A percentile compares a stretch with the other conserved stretches of the same genome.
Conservation (phyloP, 2,329 filamentous ascomycete species). For the Penicillium verrucosum region DNA sequence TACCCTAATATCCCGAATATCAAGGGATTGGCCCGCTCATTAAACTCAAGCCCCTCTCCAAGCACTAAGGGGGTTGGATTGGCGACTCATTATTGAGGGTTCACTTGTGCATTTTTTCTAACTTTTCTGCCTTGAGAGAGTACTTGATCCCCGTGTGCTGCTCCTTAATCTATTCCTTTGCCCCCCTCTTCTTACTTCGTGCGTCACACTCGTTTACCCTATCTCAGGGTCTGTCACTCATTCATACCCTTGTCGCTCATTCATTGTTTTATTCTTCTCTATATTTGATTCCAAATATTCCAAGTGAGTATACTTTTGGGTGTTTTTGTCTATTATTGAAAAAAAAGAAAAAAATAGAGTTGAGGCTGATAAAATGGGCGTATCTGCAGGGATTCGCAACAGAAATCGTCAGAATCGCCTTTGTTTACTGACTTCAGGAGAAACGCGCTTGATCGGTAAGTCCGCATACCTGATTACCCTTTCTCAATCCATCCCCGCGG, state of each 20-base stretch:
- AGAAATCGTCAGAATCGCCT: background rate
- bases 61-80: conserved; percentile 9
- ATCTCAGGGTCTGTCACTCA: conserved; percentile 14
- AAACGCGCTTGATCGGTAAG: conserved; percentile 20
- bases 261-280: background rate
- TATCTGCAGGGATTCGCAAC: background rate
- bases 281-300: background rate
- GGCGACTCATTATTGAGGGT: conserved; percentile 2
- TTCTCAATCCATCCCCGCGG: conserved; percentile 6
- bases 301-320: background rate
- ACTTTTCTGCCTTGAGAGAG: conserved; percentile 4
- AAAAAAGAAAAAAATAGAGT: background rate
- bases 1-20: conserved; percentile 11
- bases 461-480: conserved; percentile 11
- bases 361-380: conserved; percentile 5
- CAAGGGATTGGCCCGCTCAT: conserved; percentile 22
- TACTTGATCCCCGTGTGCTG: conserved; percentile 17
- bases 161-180: conserved; percentile 5
- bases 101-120: background rate
- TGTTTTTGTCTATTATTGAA: background rate
- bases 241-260: conserved; percentile 7
- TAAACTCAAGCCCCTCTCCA: conserved; percentile 8
- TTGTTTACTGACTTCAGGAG: conserved; percentile 23
- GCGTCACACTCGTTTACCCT: conserved; percentile 6
- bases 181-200: conserved; percentile 2